Conservation (phyloP, 1,284 basidiomycete species). For the Leucoagaricus sp. region DNA sequence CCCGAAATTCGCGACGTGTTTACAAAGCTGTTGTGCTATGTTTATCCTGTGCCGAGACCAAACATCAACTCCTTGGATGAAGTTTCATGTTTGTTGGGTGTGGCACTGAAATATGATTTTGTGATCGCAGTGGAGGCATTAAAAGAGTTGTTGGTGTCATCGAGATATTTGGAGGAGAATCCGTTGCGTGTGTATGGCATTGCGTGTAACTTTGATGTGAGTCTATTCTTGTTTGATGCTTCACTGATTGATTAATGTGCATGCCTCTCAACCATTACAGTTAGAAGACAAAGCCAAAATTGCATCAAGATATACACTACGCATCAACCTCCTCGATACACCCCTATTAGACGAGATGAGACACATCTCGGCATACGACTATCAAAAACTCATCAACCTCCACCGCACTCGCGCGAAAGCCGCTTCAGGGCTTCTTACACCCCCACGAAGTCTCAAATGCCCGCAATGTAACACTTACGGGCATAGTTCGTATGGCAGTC, state of each 20-base stretch:
- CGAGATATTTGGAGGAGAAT: constrained; percentile 45
- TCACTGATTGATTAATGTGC: background rate
- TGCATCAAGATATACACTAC: constrained; percentile 59
- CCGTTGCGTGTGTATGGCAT: constrained; percentile 71
- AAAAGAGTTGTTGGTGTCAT: constrained; percentile 51
- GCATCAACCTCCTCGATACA: constrained; percentile 51
- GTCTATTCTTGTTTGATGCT: background rate
- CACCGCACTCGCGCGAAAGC: constrained; percentile 54
- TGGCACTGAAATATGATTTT: constrained; percentile 69
- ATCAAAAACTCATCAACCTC: constrained; percentile 62
- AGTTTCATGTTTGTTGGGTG: constrained; percentile 49
- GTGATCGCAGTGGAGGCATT: constrained; percentile 45
- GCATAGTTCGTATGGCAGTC: constrained; percentile 50
- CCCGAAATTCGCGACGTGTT: constrained; percentile 50
- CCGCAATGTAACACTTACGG: constrained; percentile 62
- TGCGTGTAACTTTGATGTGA: constrained; percentile 63
- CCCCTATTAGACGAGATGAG: constrained; percentile 60
- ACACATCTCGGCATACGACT: constrained; percentile 64
- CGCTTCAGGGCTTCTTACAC: constrained; percentile 48
- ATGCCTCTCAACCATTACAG: background rate
- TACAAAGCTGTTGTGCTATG: constrained; percentile 51
- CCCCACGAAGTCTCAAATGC: constrained; percentile 55
- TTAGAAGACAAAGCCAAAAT: constrained; percentile 56
- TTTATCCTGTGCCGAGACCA: constrained; percentile 57
- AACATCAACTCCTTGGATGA: constrained; percentile 49